Evolutionary conservation across 1,284 basidiomycete genomes (phyloP).

Genomic region (Austropuccinia psidii): DNA sequence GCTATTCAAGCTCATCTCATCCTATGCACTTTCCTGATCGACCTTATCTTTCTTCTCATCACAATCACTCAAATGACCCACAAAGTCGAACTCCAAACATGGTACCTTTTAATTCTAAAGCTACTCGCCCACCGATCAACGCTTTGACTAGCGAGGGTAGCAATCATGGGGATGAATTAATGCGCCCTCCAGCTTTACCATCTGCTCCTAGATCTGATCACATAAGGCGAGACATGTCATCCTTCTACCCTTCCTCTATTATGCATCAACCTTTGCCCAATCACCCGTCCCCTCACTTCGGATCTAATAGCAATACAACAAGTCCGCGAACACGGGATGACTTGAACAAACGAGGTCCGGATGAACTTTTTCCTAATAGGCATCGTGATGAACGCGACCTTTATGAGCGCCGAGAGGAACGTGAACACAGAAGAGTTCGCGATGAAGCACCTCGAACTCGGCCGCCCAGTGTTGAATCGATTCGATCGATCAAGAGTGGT

Average conservation of each 20-base stretch:
- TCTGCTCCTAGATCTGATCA: slow-evolving; percentile 28
- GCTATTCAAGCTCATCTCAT: not conserved
- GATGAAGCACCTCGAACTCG: slow-evolving; percentile 42
- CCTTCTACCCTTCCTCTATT: not conserved
- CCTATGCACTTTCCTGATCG: slow-evolving; percentile 1
- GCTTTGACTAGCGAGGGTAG: too few species aligned
- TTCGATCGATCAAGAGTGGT: slow-evolving; percentile 24
- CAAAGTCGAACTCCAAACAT: not conserved
- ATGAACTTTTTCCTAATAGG: not conserved
- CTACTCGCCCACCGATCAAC: slow-evolving; percentile 3
- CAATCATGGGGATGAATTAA: slow-evolving; percentile 1
- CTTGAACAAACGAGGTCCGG: not conserved
- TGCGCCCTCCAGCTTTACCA: slow-evolving; percentile 25
- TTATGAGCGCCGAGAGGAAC: slow-evolving; percentile 22
- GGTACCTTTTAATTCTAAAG: slow-evolving; percentile 7
- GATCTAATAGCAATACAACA: not conserved
- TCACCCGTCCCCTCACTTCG: slow-evolving; percentile 13
- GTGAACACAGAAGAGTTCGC: slow-evolving; percentile 46
- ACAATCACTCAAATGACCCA: not conserved
- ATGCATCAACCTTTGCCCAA: slow-evolving; percentile 6
- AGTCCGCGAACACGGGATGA: slow-evolving; percentile 24
- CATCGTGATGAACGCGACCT: slow-evolving; percentile 25
- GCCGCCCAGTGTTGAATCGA: slow-evolving; percentile 39
- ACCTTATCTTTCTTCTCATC: not conserved
- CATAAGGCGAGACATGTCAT: slow-evolving; percentile 5